Evolutionary conservation across 1,284 basidiomycete genomes (phyloP).

Genomic region (Moesziomyces sp.): DNA sequence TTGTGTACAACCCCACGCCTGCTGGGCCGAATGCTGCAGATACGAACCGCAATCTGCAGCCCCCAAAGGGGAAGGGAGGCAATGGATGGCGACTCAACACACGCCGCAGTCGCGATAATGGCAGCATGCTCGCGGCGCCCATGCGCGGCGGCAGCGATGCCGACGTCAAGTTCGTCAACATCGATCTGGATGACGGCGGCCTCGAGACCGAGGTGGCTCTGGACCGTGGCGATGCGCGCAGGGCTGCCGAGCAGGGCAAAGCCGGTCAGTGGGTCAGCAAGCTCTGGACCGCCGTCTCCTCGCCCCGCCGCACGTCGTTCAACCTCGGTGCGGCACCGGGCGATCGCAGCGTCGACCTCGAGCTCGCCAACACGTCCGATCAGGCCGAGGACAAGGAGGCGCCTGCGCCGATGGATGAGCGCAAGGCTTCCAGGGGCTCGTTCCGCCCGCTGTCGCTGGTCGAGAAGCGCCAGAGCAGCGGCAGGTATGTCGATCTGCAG

Average conservation of each 20-base stretch:
- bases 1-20: slow-evolving; percentile 56
- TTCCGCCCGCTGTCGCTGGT: slow-evolving; percentile 40
- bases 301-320: slow-evolving; percentile 21
- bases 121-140: slow-evolving; percentile 14
- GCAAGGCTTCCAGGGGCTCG: slow-evolving; percentile 23
- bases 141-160: slow-evolving; percentile 19
- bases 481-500: slow-evolving; percentile 12
- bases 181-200: slow-evolving; percentile 37
- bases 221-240: slow-evolving; percentile 4
- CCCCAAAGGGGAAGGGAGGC: slow-evolving; percentile 22
- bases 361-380: slow-evolving; percentile 16
- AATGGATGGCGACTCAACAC: slow-evolving; percentile 35
- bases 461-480: slow-evolving; percentile 38
- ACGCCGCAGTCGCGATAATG: slow-evolving; percentile 17
- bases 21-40: slow-evolving; percentile 4
- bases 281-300: slow-evolving; percentile 37
- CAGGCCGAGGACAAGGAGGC: slow-evolving; percentile 6
- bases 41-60: slow-evolving; percentile 1
- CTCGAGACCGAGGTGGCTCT: slow-evolving; percentile 24
- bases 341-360: slow-evolving; percentile 31
- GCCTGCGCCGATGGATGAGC: neutral
- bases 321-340: slow-evolving; percentile 6
- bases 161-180: slow-evolving; percentile 42
- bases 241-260: slow-evolving; percentile 8
- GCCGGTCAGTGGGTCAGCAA: slow-evolving; percentile 42